Evolutionary conservation across 108 stramenopile species (phyloP), one percentile per base, ranked within the genome.

Genomic region (Cyclotella cryptica): DNA sequence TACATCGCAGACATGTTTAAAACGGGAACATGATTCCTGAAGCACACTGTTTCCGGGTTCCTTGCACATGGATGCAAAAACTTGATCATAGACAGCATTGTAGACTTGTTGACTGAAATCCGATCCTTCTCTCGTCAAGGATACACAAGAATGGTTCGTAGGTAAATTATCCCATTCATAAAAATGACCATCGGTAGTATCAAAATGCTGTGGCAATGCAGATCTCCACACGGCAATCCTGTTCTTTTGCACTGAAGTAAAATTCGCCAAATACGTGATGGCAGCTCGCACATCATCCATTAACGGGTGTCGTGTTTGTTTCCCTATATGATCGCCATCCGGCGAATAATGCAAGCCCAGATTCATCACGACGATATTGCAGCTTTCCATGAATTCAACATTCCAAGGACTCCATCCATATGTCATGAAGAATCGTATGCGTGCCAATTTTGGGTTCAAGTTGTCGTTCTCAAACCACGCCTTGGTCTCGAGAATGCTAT

Each of bases 351-450:
- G 71, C 71, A 72, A 47, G 3, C 71, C 71, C 29, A 72, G 18
- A 46, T 72, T 72, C 71, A 59, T 58, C 26, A 72, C 59, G 17
- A 72, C 51, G 3, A 72, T 24, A 29, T 44, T 60, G 14, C 71
- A 72, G 39, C 43, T 44, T 60, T 72, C 71, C 71, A 72, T 72
- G 53, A 72, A 72, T 39, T 72, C 71, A 0, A 72, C 58, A 60
- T 72, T 72, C 71, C 71, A 72, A 7, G 71, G 71, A 47, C 71
- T 72, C 71, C 71, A 72, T 7, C 71, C 71, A 35, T 72, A 72
- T 0, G 71, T 59, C 71, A 72, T 72, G 45, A 60, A 72, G 59
- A 45, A 72, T 18, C 71, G 71, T 15, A 72, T 72, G 22, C 71
- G 57, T 30, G 71, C 71, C 30, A 59, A 46, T 45, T 53, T 69